phyloP scores from a whole-genome alignment of 441 rosid species.

The Aleurites moluccanus region DNA sequence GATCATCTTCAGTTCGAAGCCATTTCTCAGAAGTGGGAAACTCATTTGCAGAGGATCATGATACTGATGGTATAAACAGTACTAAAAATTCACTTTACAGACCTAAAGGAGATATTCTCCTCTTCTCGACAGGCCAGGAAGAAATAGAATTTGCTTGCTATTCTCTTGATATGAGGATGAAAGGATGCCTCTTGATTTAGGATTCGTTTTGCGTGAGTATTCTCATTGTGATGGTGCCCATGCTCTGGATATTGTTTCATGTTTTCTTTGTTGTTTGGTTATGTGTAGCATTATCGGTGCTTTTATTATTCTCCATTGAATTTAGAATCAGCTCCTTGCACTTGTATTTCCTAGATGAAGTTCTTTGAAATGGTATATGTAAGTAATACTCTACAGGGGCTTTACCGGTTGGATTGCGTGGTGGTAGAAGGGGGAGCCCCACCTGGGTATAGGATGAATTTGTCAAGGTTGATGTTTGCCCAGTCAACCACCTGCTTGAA shows the following conservation, averaged over 20 bases:
- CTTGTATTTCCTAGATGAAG: not conserved
- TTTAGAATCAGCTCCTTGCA: not conserved
- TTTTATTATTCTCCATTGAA: not conserved
- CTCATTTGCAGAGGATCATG: constrained; percentile 44
- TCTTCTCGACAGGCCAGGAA: too few relatives aligned
- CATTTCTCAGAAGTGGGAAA: constrained; percentile 51
- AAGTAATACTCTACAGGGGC: not conserved
- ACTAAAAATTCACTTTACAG: too few relatives aligned
- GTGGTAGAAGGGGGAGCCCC: not conserved
- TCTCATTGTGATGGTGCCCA: too few relatives aligned
- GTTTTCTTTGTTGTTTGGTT: not conserved
- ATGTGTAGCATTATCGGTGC: not conserved
- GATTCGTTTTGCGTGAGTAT: too few relatives aligned
- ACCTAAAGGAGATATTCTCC: too few relatives aligned
- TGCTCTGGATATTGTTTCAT: too few relatives aligned
- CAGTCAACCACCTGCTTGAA: not conserved
- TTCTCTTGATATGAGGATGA: too few relatives aligned
- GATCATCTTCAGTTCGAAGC: constrained; percentile 46
- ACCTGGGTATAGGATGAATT: not conserved
- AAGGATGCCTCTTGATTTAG: too few relatives aligned
- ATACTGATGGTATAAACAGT: constrained; percentile 56
- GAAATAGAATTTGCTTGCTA: too few relatives aligned
- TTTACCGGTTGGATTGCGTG: not conserved
- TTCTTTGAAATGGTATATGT: not conserved
- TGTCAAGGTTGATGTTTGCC: too few relatives aligned